These are phyloP conservation scores for Xylariaceae sp. DNA, from an alignment of 2,329 filamentous ascomycete genomes.

Conservation along the genomic window DNA sequence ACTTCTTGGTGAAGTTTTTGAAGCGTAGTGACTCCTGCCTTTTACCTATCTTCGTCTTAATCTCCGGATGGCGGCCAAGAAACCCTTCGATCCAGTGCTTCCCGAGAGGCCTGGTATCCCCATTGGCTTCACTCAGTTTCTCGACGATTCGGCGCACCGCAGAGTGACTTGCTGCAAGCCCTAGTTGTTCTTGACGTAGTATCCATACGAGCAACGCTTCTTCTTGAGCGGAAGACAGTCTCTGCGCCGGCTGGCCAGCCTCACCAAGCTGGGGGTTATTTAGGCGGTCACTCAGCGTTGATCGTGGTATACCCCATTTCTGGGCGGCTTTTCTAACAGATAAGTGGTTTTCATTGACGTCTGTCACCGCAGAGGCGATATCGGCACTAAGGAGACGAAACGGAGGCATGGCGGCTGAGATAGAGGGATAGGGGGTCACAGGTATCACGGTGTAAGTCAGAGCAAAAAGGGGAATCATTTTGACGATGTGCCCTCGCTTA, in stretches of 20 bases:
- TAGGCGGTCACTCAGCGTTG: background rate
- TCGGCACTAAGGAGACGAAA: too few relatives aligned
- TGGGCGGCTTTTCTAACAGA: too few relatives aligned
- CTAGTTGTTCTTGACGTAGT: background rate
- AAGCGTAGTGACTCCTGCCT: background rate
- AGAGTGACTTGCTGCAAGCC: background rate
- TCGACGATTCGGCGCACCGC: background rate
- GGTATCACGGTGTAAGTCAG: background rate
- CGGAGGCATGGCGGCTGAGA: too few relatives aligned
- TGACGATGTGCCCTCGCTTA: too few relatives aligned
- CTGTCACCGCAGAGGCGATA: too few relatives aligned
- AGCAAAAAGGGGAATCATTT: too few relatives aligned
- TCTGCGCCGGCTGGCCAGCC: background rate
- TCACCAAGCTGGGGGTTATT: too few relatives aligned
- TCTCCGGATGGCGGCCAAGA: background rate
- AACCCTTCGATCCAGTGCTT: background rate
- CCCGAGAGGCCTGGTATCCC: background rate
- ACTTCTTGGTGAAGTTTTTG: background rate
- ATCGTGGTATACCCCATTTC: background rate
- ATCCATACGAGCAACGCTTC: background rate
- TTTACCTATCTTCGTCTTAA: background rate
- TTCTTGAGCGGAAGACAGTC: background rate
- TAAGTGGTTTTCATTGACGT: too few relatives aligned
- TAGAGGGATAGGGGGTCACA: too few relatives aligned
- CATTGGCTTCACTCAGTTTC: background rate